Conservation (phyloP, 768 basidiomycete species). For the Kwoniella mangroviensis region DNA sequence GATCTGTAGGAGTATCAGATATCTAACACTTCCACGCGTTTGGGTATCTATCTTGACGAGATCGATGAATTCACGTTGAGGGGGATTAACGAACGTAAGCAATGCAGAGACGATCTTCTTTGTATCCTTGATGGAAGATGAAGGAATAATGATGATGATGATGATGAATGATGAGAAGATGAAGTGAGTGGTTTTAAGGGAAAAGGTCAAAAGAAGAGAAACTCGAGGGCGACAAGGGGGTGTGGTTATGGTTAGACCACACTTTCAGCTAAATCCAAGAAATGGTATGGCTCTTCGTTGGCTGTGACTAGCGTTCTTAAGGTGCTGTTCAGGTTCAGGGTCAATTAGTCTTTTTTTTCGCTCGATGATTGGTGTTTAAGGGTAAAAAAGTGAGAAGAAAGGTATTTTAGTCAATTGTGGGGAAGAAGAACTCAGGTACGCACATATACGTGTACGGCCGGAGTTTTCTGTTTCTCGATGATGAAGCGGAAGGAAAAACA, state of each 20-base stretch:
- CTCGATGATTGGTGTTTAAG: background rate
- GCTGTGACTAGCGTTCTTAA: background rate
- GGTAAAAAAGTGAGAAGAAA: background rate
- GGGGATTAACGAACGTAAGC: background rate
- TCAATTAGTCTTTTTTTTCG: background rate
- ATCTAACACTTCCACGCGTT: no score
- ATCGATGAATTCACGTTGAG: background rate
- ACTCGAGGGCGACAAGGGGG: background rate
- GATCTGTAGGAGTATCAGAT: no score
- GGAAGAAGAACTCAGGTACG: background rate
- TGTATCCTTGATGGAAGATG: background rate
- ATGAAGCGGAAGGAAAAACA: background rate
- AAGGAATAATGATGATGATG: background rate
- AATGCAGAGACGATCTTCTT: background rate
- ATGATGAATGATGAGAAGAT: slow-evolving; percentile 9
- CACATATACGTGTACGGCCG: background rate
- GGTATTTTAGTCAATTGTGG: background rate
- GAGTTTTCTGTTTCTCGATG: background rate
- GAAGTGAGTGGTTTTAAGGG: background rate
- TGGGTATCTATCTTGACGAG: background rate
- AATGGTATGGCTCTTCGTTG: no score
- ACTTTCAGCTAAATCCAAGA: no score
- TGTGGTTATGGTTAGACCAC: background rate
- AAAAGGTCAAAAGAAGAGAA: slow-evolving; percentile 2
- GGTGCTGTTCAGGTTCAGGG: background rate